Evolutionary conservation across 176 grass and related monocot genomes (phyloP).

Genomic region (Aegilops sharonensis): DNA sequence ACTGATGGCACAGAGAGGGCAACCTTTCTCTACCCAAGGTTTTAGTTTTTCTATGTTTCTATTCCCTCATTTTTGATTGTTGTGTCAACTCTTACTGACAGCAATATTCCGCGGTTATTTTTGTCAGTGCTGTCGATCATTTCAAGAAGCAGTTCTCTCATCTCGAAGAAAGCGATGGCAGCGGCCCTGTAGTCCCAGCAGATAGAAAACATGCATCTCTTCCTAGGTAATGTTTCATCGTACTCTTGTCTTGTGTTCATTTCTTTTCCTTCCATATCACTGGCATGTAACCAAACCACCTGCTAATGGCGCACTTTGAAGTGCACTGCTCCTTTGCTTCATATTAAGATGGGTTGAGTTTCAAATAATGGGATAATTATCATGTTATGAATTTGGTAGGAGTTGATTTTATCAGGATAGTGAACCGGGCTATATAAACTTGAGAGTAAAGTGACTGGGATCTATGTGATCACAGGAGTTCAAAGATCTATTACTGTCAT

Average conservation of each 20-base stretch:
- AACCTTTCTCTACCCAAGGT: slow-evolving; percentile 98
- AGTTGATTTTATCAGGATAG: neutral
- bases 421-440: slow-evolving; percentile 6
- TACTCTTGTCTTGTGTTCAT: slow-evolving; percentile 15
- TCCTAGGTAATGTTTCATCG: slow-evolving; percentile 65
- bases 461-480: neutral
- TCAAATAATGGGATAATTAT: neutral
- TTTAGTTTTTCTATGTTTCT: slow-evolving; percentile 42
- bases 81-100: slow-evolving; percentile 13
- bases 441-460: neutral
- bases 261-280: neutral
- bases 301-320: neutral
- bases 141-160: slow-evolving; percentile 91
- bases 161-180: slow-evolving; percentile 77
- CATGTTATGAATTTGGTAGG: neutral
- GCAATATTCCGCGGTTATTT: slow-evolving; percentile 4
- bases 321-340: neutral
- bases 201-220: slow-evolving; percentile 94
- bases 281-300: neutral
- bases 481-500: neutral
- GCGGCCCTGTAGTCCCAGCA: slow-evolving; percentile 38
- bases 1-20: slow-evolving; percentile 80
- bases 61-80: neutral
- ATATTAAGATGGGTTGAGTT: neutral
- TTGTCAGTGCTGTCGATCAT: slow-evolving; percentile 85